Evolutionary conservation across 2,329 filamentous ascomycete species (phyloP).

Genomic region (Diaporthe sp.): DNA sequence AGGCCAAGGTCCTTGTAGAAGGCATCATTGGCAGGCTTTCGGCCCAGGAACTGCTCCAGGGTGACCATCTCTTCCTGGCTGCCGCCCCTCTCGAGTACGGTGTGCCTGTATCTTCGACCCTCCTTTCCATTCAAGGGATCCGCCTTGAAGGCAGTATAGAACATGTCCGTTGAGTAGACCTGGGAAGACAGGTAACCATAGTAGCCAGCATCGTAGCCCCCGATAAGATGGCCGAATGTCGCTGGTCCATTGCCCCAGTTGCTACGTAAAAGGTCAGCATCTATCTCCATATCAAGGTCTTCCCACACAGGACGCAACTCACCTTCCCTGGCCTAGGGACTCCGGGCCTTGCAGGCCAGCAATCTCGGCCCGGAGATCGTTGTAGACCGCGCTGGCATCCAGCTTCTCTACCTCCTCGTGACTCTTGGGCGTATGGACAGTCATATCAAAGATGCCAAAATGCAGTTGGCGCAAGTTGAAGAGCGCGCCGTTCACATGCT

Average conservation of each 20-base stretch:
- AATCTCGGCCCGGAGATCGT: conserved; percentile 78
- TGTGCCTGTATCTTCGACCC: conserved; percentile 82
- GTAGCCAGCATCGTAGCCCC: conserved; percentile 88
- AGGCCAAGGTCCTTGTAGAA: conserved; percentile 84
- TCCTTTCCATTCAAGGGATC: conserved; percentile 83
- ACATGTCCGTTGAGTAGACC: conserved; percentile 90
- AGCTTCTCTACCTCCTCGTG: conserved; percentile 77
- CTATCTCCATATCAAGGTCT: background rate
- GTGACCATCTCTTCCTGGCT: conserved; percentile 86
- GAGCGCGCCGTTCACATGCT: conserved; percentile 84
- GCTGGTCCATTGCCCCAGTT: conserved; percentile 84
- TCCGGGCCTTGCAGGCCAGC: conserved; percentile 81
- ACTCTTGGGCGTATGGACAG: conserved; percentile 77
- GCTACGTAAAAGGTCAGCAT: conserved; percentile 53
- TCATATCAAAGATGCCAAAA: conserved; percentile 89
- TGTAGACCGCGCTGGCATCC: conserved; percentile 77
- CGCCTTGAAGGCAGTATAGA: conserved; percentile 81
- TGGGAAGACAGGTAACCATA: conserved; percentile 82
- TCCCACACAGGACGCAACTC: conserved; percentile 46
- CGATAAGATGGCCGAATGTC: conserved; percentile 85
- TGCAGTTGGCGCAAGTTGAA: conserved; percentile 84
- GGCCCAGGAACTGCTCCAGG: conserved; percentile 81
- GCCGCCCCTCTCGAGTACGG: conserved; percentile 82
- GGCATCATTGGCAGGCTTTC: conserved; percentile 81
- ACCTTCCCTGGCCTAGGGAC: conserved; percentile 68